Evolutionary conservation across 768 basidiomycete genomes (phyloP).

Genomic region (Suillus bovinus): DNA sequence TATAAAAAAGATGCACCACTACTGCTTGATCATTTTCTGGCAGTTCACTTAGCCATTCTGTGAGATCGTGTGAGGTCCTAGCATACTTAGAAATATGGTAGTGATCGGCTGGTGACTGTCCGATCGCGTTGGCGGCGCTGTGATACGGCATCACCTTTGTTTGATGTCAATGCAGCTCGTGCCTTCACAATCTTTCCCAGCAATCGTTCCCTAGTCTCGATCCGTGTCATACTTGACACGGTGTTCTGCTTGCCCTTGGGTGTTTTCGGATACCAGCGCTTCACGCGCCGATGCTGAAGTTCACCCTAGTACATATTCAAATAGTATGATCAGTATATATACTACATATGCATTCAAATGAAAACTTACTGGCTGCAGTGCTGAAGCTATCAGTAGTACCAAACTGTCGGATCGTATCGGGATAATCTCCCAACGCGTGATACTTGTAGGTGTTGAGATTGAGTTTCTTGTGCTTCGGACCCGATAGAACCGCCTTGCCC

Average conservation of each 20-base stretch:
- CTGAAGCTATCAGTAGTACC: constrained; percentile 38
- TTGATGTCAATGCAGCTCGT: not conserved
- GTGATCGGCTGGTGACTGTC: constrained; percentile 24
- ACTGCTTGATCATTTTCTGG: constrained; percentile 28
- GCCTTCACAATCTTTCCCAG: constrained; percentile 17
- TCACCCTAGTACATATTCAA: constrained; percentile 31
- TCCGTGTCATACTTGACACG: constrained; percentile 28
- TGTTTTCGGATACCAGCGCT: constrained; percentile 35
- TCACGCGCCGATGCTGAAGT: constrained; percentile 35
- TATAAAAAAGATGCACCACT: constrained; percentile 4
- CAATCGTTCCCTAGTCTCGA: constrained; percentile 16
- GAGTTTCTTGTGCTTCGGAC: not conserved
- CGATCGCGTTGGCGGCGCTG: constrained; percentile 16
- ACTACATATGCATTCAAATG: not conserved
- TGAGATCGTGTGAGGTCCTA: constrained; percentile 11
- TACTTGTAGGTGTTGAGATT: constrained; percentile 15
- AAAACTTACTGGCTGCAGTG: constrained; percentile 27
- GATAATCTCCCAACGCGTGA: constrained; percentile 15
- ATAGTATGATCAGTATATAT: not conserved
- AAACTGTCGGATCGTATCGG: constrained; percentile 11
- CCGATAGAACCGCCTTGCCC: constrained; percentile 7
- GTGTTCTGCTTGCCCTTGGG: constrained; percentile 31
- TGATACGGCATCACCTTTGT: constrained; percentile 1
- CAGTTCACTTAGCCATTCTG: constrained; percentile 9
- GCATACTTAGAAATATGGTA: constrained; percentile 23